These are phyloP conservation scores for Penicillium sp. DNA, from an alignment of 2,329 filamentous ascomycete genomes.

Conservation along the genomic window DNA sequence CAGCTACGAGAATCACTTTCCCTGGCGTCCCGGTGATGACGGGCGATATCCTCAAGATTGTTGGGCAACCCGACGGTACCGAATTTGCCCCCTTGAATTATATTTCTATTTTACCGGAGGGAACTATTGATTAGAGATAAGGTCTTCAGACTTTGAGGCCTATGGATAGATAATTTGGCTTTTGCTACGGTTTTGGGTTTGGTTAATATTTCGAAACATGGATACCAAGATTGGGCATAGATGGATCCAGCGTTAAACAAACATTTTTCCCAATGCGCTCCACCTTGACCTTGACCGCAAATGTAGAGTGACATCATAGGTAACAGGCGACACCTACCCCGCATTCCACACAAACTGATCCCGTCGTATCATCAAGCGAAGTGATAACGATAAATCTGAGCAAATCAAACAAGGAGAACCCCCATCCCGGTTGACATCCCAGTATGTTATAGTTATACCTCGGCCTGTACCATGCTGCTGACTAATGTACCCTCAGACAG, in stretches of 20 bases:
- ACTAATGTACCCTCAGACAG: background rate
- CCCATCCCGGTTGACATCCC: background rate
- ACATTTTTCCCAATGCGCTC: too few relatives aligned
- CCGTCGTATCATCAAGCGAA: background rate
- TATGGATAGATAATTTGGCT: background rate
- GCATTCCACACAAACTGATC: background rate
- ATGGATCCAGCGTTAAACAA: too few relatives aligned
- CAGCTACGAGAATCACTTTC: slow-evolving; percentile 64
- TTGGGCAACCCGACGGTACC: slow-evolving; percentile 58
- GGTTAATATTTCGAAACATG: too few relatives aligned
- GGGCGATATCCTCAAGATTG: slow-evolving; percentile 57
- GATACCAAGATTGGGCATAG: too few relatives aligned
- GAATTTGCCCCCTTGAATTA: slow-evolving; percentile 70
- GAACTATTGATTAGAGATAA: slow-evolving; percentile 52
- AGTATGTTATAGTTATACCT: background rate
- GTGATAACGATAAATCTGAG: too few relatives aligned
- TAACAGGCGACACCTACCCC: background rate
- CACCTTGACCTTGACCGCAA: too few relatives aligned
- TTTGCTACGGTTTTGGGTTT: too few relatives aligned
- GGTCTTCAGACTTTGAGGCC: too few relatives aligned
- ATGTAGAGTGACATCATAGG: background rate
- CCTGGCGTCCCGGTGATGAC: slow-evolving; percentile 48
- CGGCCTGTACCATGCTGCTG: background rate
- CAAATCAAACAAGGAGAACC: background rate
- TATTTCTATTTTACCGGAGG: slow-evolving; percentile 60